phyloP scores from a whole-genome alignment of 2,329 filamentous ascomycete species.

The Ascochyta fabae region DNA sequence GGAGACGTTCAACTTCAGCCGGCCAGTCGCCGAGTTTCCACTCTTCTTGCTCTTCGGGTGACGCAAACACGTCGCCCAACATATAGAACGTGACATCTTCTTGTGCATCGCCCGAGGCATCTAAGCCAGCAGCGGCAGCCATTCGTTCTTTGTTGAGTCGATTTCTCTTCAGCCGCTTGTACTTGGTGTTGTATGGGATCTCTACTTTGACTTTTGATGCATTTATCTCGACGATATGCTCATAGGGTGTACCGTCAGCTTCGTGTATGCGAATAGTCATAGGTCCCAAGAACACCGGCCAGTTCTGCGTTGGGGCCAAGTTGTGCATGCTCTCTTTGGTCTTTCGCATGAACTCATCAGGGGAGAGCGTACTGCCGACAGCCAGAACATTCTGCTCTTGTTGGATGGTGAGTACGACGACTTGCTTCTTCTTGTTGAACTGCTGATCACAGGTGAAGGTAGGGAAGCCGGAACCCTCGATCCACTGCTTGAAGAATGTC shows the following conservation, averaged over 20 bases:
- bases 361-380: conserved; percentile 60
- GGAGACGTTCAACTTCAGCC: conserved; percentile 82
- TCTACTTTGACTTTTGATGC: conserved; percentile 85
- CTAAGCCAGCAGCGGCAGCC: conserved; percentile 67
- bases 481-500: conserved; percentile 92
- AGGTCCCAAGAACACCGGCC: conserved; percentile 87
- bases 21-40: conserved; percentile 93
- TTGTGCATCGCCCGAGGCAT: conserved; percentile 66
- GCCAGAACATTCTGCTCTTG: conserved; percentile 59
- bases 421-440: conserved; percentile 97
- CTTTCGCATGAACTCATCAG: conserved; percentile 80
- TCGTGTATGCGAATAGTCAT: conserved; percentile 99
- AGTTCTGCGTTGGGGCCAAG: conserved; percentile 72
- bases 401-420: conserved; percentile 87
- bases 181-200: conserved; percentile 98
- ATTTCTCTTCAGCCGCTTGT: conserved; percentile 93
- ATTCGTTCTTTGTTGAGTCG: conserved; percentile 80
- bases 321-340: conserved; percentile 78
- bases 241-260: conserved; percentile 96
- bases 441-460: conserved; percentile 83
- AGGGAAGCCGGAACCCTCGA: conserved; percentile 86
- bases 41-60: conserved; percentile 77
- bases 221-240: conserved; percentile 95
- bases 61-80: conserved; percentile 87
- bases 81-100: conserved; percentile 89